Percentiles rank a stretch among this genome's conserved stretches.
These are phyloP conservation scores for Rauvolfia tetraphylla DNA, from an alignment of 257 asterid species.

Conservation along the genomic window DNA sequence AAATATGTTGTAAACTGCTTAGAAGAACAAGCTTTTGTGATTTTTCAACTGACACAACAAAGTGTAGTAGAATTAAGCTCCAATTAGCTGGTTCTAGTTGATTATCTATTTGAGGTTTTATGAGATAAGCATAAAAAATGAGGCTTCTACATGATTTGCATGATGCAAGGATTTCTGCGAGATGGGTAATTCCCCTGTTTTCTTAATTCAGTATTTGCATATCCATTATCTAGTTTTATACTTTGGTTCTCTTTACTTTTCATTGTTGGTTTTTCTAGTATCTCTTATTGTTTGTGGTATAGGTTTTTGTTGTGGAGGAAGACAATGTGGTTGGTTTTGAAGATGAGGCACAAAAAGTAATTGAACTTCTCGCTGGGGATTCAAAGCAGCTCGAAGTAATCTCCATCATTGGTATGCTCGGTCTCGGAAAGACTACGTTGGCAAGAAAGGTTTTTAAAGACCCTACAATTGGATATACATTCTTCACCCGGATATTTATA, in stretches of 20 bases:
- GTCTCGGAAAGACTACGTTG: conserved; percentile 38
- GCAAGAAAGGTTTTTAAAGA: conserved; percentile 31
- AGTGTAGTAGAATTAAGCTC: no score
- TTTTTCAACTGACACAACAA: no score
- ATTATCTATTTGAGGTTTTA: background rate
- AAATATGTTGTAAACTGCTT: no score
- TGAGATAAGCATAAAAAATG: no score
- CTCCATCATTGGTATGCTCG: conserved; percentile 35
- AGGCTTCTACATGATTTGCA: no score
- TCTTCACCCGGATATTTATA: conserved; percentile 28
- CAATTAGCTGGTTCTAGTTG: no score
- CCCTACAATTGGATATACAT: conserved; percentile 20
- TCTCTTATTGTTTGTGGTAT: background rate
- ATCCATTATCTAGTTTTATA: background rate
- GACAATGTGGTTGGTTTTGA: conserved; percentile 34
- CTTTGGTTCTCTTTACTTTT: background rate
- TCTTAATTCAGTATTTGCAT: background rate
- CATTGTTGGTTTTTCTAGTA: background rate
- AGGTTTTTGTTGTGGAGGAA: conserved; percentile 20
- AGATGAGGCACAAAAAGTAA: conserved; percentile 19
- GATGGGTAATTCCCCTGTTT: background rate
- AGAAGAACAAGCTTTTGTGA: no score
- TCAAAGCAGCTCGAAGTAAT: conserved; percentile 20
- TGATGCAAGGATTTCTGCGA: background rate
- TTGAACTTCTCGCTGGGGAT: conserved; percentile 19